Percentiles rank a stretch among this genome's conserved stretches.
Conservation (phyloP, 257 asterid species). For the Coffea eugenioides region DNA sequence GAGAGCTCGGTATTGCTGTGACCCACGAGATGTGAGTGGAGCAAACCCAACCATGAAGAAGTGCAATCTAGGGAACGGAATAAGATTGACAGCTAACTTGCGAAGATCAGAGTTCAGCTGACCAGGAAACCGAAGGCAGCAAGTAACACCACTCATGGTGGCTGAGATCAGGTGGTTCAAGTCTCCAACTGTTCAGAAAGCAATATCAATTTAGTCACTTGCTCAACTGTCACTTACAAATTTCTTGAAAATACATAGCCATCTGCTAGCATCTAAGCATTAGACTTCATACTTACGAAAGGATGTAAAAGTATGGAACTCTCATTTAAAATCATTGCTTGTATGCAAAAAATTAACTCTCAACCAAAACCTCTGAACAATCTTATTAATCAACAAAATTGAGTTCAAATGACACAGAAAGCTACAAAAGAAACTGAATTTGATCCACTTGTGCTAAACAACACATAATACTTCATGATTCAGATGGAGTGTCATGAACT, state of each 20-base stretch:
- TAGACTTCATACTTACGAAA: background rate
- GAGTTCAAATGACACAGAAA: background rate
- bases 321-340: background rate
- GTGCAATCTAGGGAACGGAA: constrained; percentile 77
- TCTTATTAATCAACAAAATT: background rate
- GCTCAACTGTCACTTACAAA: background rate
- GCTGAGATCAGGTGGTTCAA: constrained; percentile 75
- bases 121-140: constrained; percentile 84
- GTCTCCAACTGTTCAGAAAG: constrained; percentile 55
- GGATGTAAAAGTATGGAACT: background rate
- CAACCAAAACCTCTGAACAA: background rate
- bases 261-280: background rate
- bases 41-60: constrained; percentile 88
- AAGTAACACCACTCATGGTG: constrained; percentile 84
- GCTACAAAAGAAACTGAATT: background rate
- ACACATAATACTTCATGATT: background rate
- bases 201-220: background rate
- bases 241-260: background rate
- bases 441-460: background rate
- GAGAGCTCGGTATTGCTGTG: constrained; percentile 73
- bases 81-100: constrained; percentile 74
- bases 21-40: constrained; percentile 86
- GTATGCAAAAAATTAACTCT: background rate
- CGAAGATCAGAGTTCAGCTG: constrained; percentile 82
- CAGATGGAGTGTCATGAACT: background rate